phyloP scores from a whole-genome alignment of 2,329 filamentous ascomycete genomes.

The Tolypocladium inflatum region DNA sequence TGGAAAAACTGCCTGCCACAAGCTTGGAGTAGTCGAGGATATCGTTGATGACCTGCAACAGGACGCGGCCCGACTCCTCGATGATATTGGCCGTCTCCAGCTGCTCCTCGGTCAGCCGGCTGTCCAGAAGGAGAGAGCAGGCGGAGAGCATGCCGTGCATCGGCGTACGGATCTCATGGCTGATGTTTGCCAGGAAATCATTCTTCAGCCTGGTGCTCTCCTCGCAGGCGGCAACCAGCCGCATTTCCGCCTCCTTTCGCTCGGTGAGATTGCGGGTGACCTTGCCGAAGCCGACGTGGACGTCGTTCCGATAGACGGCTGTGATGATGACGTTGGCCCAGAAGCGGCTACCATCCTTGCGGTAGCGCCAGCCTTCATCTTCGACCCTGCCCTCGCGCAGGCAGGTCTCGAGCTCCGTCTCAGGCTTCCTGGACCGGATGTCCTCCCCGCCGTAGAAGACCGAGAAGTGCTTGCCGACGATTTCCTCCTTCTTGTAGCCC shows the following conservation, averaged over 20 bases:
- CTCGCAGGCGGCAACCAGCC: slow-evolving; percentile 47
- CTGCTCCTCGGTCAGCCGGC: slow-evolving; percentile 41
- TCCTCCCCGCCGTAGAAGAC: slow-evolving; percentile 46
- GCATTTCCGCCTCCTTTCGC: slow-evolving; percentile 42
- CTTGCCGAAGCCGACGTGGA: slow-evolving; percentile 48
- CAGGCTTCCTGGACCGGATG: slow-evolving; percentile 36
- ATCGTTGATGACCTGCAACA: slow-evolving; percentile 54
- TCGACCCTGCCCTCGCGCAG: slow-evolving; percentile 45
- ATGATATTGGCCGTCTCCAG: slow-evolving; percentile 47
- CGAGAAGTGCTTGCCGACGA: slow-evolving; percentile 49
- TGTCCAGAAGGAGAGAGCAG: slow-evolving; percentile 46
- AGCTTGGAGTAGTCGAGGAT: slow-evolving; percentile 60
- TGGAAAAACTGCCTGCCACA: slow-evolving; percentile 47
- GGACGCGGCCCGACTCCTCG: slow-evolving; percentile 46
- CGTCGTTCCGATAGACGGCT: slow-evolving; percentile 39
- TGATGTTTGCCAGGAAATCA: slow-evolving; percentile 54
- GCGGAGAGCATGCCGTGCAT: slow-evolving; percentile 55
- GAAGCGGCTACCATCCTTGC: slow-evolving; percentile 47
- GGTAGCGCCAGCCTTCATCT: slow-evolving; percentile 51
- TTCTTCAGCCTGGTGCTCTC: slow-evolving; percentile 54
- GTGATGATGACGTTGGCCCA: slow-evolving; percentile 54
- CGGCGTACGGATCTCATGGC: slow-evolving; percentile 54
- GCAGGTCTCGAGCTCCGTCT: slow-evolving; percentile 39
- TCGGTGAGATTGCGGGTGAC: slow-evolving; percentile 49
- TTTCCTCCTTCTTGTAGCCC: slow-evolving; percentile 43